phyloP scores from a whole-genome alignment of 75 land plant species.

The Adiantum capillusveneris region DNA sequence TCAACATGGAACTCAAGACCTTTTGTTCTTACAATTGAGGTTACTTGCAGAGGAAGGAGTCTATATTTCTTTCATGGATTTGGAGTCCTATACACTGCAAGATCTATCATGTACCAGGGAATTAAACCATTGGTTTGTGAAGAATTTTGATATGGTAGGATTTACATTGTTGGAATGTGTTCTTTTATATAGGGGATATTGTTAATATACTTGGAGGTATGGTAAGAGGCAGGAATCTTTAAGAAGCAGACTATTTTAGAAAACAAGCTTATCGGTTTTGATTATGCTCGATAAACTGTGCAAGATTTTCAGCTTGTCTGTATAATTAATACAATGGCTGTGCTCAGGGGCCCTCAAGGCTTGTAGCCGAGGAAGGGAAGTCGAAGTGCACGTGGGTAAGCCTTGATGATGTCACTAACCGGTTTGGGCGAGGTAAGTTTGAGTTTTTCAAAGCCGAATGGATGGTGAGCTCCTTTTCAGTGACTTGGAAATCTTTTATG shows the following conservation, averaged over 20 bases:
- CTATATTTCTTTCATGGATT: conserved; percentile 85
- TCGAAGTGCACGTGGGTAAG: conserved; percentile 94
- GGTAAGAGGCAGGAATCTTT: background rate
- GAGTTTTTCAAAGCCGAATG: no score
- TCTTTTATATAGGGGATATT: no score
- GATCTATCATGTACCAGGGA: conserved; percentile 75
- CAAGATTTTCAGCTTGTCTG: no score
- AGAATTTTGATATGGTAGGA: conserved; percentile 89
- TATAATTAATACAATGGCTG: no score
- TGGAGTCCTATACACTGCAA: conserved; percentile 63
- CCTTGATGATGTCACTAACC: conserved; percentile 87
- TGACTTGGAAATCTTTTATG: no score
- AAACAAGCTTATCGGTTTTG: no score
- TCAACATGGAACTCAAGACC: background rate
- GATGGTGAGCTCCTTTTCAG: no score
- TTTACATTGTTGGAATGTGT: no score
- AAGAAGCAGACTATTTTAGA: no score
- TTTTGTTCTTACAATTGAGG: no score
- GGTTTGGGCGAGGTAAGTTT: conserved; percentile 51
- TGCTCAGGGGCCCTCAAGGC: conserved; percentile 91
- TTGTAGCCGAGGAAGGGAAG: conserved; percentile 98
- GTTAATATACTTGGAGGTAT: no score
- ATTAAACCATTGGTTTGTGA: conserved; percentile 84
- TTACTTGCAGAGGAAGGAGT: conserved; percentile 79
- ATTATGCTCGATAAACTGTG: no score